A percentile compares a stretch with the other conserved stretches of the same genome.
Evolutionary conservation across 306 rosid genomes (phyloP).

Genomic region (Nissolia schottii): DNA sequence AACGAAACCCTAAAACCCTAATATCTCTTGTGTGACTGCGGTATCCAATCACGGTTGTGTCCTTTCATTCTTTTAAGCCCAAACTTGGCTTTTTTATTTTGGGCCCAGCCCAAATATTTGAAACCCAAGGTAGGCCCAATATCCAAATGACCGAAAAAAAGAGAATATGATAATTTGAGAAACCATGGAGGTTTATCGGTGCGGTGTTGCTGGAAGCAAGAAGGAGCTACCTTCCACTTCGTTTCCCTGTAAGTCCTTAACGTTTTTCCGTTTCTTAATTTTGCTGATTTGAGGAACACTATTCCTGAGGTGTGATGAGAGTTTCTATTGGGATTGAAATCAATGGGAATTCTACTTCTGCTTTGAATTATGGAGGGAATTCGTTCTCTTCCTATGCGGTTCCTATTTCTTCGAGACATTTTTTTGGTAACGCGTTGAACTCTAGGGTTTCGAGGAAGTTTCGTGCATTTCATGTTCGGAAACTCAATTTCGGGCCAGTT

Average conservation of each 20-base stretch:
- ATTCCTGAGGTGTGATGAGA: slow-evolving; percentile 25
- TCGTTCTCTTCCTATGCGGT: slow-evolving; percentile 26
- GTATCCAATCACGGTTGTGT: neutral
- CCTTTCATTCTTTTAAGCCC: neutral
- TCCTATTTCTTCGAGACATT: slow-evolving; percentile 36
- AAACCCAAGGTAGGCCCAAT: neutral
- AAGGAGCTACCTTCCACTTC: neutral
- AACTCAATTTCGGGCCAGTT: slow-evolving; percentile 25
- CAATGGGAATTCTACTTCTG: slow-evolving; percentile 25
- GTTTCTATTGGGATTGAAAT: slow-evolving; percentile 33
- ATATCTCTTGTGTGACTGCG: neutral
- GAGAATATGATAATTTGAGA: neutral
- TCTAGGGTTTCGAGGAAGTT: slow-evolving; percentile 17
- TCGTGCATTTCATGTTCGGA: slow-evolving; percentile 3
- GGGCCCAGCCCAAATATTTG: neutral
- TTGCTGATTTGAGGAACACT: neutral
- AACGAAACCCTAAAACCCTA: neutral
- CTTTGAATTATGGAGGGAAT: slow-evolving; percentile 21
- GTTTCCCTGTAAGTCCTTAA: neutral
- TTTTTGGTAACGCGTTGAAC: slow-evolving; percentile 27
- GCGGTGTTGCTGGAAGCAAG: neutral
- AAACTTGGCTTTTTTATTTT: neutral
- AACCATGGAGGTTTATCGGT: neutral
- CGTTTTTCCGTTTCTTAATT: neutral
- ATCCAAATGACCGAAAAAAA: no score